Evolutionary conservation across 257 asterid species (phyloP).

Genomic region (Paraleonurus japonicus): DNA sequence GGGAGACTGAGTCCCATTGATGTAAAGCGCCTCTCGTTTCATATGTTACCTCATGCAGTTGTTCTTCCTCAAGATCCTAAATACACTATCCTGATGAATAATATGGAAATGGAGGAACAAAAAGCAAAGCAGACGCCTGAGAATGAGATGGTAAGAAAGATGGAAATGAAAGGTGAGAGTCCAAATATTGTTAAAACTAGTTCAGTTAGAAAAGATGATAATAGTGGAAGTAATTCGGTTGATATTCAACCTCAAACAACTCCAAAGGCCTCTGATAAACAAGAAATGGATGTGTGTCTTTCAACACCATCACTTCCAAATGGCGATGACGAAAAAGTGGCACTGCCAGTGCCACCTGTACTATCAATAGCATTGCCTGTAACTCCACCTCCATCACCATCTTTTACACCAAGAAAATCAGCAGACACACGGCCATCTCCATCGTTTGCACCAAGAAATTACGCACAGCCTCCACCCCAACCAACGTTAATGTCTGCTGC

Average conservation of each 20-base stretch:
- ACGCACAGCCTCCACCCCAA: constrained; percentile 2
- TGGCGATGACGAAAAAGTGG: constrained; percentile 8
- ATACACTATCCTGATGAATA: constrained; percentile 28
- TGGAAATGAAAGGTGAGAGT: constrained; percentile 28
- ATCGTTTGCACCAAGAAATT: constrained; percentile 38
- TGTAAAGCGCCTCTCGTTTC: constrained; percentile 69
- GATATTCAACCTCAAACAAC: constrained; percentile 18
- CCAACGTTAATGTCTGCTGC: neutral
- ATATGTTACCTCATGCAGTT: constrained; percentile 58
- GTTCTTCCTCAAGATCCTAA: constrained; percentile 47
- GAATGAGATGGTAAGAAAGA: constrained; percentile 29
- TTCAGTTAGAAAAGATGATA: constrained; percentile 21
- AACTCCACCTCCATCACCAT: constrained; percentile 25
- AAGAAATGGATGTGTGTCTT: constrained; percentile 19
- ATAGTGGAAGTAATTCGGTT: constrained; percentile 19
- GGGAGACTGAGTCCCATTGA: constrained; percentile 82
- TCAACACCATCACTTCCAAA: constrained; percentile 14
- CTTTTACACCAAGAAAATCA: neutral
- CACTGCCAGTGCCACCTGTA: no score
- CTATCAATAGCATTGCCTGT: constrained; percentile 24
- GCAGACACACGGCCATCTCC: constrained; percentile 28
- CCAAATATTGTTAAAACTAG: constrained; percentile 17
- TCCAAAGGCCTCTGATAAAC: constrained; percentile 5
- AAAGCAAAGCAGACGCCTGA: constrained; percentile 25
- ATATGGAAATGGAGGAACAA: constrained; percentile 19